Percentiles rank a stretch among this genome's conserved stretches.
These are phyloP conservation scores for Spathaspora sp. DNA, from an alignment of 1,139 yeast species.

Conservation along the genomic window DNA sequence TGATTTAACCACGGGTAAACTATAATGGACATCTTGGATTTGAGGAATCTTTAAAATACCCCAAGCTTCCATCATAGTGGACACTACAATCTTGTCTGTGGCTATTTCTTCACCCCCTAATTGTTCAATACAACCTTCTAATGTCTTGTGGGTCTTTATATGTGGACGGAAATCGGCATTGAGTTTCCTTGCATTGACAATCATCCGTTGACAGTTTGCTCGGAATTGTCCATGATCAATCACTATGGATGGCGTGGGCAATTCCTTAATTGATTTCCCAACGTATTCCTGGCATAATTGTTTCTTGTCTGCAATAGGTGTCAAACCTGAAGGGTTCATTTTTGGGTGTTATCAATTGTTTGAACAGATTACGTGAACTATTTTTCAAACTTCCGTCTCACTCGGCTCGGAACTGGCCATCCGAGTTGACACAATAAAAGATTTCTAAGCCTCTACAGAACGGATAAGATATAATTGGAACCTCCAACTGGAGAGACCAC, in stretches of 20 bases:
- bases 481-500: too few relatives aligned
- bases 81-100: constrained; percentile 58
- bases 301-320: constrained; percentile 24
- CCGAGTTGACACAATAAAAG: not conserved
- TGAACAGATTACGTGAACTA: not conserved
- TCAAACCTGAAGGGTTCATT: constrained; percentile 16
- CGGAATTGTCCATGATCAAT: constrained; percentile 25
- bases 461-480: too few relatives aligned
- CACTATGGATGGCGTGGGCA: constrained; percentile 39
- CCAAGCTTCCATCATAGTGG: constrained; percentile 71
- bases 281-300: constrained; percentile 21
- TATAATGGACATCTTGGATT: constrained; percentile 62
- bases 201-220: constrained; percentile 31
- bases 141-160: constrained; percentile 70
- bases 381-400: not conserved
- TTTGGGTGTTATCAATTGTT: not conserved
- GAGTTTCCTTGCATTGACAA: constrained; percentile 26
- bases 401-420: not conserved
- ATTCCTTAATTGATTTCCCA: constrained; percentile 25
- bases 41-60: constrained; percentile 43
- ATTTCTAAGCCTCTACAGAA: not conserved
- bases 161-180: constrained; percentile 58
- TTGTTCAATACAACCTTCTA: constrained; percentile 35
- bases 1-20: constrained; percentile 64
- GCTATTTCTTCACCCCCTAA: constrained; percentile 19